Evolutionary conservation across 2,329 filamentous ascomycete species (phyloP).

Genomic region (Fusarium avenaceum): DNA sequence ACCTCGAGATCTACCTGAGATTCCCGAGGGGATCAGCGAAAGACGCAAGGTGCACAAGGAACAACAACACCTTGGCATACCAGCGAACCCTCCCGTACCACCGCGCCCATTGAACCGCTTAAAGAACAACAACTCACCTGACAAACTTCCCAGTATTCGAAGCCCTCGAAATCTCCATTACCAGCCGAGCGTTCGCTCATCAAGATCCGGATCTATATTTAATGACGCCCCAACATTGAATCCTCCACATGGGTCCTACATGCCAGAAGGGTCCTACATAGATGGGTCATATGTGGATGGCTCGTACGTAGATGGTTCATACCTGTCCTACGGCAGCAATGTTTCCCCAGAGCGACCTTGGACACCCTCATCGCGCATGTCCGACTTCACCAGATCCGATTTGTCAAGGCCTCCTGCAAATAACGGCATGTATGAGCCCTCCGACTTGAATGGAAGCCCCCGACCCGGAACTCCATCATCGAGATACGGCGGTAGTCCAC

Average conservation of each 20-base stretch:
- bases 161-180: constrained; percentile 60
- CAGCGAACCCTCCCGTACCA: constrained; percentile 35
- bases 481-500: constrained; percentile 87
- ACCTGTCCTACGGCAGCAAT: constrained; percentile 66
- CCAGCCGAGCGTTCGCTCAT: constrained; percentile 66
- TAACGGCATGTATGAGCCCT: constrained; percentile 82
- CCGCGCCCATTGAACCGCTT: constrained; percentile 36
- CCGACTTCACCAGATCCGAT: constrained; percentile 63
- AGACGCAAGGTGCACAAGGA: constrained; percentile 53
- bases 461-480: constrained; percentile 92
- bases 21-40: constrained; percentile 64
- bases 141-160: constrained; percentile 57
- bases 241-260: constrained; percentile 69
- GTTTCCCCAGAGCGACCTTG: constrained; percentile 69
- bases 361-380: constrained; percentile 65
- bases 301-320: constrained; percentile 60
- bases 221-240: constrained; percentile 71
- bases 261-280: neutral
- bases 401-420: constrained; percentile 75
- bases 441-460: constrained; percentile 89
- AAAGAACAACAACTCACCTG: constrained; percentile 58
- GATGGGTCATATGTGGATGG: neutral
- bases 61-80: constrained; percentile 45
- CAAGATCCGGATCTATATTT: constrained; percentile 63
- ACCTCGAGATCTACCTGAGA: constrained; percentile 60